Evolutionary conservation across 2,329 filamentous ascomycete species (phyloP).

Genomic region (Elsinoe fawcettii): DNA sequence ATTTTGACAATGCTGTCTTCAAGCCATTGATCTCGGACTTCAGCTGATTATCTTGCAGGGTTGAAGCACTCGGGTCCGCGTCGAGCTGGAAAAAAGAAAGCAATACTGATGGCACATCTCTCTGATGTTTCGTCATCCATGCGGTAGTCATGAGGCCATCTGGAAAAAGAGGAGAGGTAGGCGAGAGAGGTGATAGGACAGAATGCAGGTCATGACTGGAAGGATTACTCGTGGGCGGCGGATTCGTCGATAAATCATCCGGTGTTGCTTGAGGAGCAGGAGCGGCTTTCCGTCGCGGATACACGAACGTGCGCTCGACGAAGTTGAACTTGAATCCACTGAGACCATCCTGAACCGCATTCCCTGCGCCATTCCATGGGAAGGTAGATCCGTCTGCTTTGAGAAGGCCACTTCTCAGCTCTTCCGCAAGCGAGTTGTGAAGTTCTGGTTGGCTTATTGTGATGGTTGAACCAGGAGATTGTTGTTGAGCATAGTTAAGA

Average conservation of each 20-base stretch:
- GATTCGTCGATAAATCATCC: constrained; percentile 46
- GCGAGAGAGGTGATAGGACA: constrained; percentile 81
- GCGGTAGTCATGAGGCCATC: constrained; percentile 75
- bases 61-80: constrained; percentile 63
- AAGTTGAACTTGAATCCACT: constrained; percentile 61
- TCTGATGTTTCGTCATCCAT: constrained; percentile 87
- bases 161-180: constrained; percentile 73
- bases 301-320: constrained; percentile 60
- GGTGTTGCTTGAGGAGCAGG: constrained; percentile 47
- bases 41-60: constrained; percentile 75
- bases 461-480: constrained; percentile 47
- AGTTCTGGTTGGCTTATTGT: constrained; percentile 64
- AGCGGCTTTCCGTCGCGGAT: constrained; percentile 56
- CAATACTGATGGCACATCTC: constrained; percentile 70
- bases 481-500: background rate
- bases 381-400: constrained; percentile 55
- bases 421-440: constrained; percentile 55
- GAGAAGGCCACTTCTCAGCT: constrained; percentile 59
- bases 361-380: constrained; percentile 59
- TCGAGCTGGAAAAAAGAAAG: constrained; percentile 74
- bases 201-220: constrained; percentile 62
- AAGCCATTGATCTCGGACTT: constrained; percentile 78
- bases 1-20: constrained; percentile 59
- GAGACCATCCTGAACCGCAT: constrained; percentile 37
- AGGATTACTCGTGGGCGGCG: constrained; percentile 35